phyloP scores from a whole-genome alignment of 139 green algal species.

The Tetradesmus lagerheimii region DNA sequence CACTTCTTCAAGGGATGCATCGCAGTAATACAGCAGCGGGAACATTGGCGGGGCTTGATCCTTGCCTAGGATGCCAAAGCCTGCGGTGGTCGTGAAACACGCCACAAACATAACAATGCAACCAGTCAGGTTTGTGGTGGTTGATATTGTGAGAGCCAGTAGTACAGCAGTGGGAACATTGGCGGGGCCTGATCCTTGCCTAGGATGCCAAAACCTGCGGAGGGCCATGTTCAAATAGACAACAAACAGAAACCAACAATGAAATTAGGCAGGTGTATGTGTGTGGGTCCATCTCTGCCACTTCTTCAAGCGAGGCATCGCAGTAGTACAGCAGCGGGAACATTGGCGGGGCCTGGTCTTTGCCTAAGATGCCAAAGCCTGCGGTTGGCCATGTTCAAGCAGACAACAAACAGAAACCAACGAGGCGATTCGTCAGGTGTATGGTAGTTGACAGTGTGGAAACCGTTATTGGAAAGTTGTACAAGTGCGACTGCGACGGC shows the following conservation, averaged over 20 bases:
- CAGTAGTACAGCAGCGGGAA: slow-evolving; percentile 33
- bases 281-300: neutral
- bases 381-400: too few relatives aligned
- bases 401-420: too few relatives aligned
- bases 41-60: slow-evolving; percentile 20
- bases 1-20: neutral
- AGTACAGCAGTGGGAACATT: neutral
- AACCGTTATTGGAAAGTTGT: too few relatives aligned
- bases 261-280: too few relatives aligned
- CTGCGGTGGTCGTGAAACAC: neutral
- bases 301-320: neutral
- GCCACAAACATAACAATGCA: too few relatives aligned
- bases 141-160: too few relatives aligned
- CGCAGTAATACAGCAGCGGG: slow-evolving; percentile 33
- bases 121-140: too few relatives aligned
- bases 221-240: too few relatives aligned
- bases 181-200: slow-evolving; percentile 19
- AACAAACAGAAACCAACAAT: too few relatives aligned
- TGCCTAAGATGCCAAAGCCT: slow-evolving; percentile 17
- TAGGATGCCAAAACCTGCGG: slow-evolving; percentile 9
- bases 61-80: slow-evolving; percentile 13
- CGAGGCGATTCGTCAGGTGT: too few relatives aligned
- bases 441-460: too few relatives aligned
- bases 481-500: too few relatives aligned
- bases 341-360: slow-evolving; percentile 19